These are phyloP conservation scores for Ammopiptanthus mongolicus DNA, from an alignment of 306 rosid species.

Conservation along the genomic window DNA sequence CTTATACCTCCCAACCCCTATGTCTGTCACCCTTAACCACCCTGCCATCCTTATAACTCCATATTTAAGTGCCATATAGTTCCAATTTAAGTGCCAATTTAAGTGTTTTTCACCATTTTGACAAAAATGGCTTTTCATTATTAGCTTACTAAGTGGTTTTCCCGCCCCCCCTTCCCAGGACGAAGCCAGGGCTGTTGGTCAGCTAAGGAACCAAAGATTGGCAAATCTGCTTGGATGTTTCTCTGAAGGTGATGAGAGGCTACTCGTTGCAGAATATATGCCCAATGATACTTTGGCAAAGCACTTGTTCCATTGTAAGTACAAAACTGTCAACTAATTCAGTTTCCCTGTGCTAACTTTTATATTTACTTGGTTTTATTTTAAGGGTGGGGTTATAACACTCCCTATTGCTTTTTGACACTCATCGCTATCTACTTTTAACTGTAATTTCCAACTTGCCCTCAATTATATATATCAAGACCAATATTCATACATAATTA, in stretches of 20 bases:
- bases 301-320: constrained; percentile 96
- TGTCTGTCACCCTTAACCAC: too few species aligned
- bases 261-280: constrained; percentile 88
- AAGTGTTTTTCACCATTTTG: neutral
- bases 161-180: constrained; percentile 43
- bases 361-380: neutral
- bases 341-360: constrained; percentile 8
- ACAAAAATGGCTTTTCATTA: neutral
- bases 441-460: neutral
- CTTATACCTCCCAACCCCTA: too few species aligned
- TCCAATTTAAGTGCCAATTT: neutral
- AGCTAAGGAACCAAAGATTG: constrained; percentile 74
- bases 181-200: constrained; percentile 94
- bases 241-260: constrained; percentile 84
- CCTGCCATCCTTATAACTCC: too few species aligned
- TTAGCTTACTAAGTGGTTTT: constrained; percentile 13
- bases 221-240: constrained; percentile 92
- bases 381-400: neutral
- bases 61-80: too few species aligned
- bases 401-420: neutral
- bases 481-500: neutral
- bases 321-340: neutral
- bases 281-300: constrained; percentile 89
- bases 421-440: neutral
- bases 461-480: neutral